Conservation (phyloP, 2,329 filamentous ascomycete species). For the Fusarium sp. region DNA sequence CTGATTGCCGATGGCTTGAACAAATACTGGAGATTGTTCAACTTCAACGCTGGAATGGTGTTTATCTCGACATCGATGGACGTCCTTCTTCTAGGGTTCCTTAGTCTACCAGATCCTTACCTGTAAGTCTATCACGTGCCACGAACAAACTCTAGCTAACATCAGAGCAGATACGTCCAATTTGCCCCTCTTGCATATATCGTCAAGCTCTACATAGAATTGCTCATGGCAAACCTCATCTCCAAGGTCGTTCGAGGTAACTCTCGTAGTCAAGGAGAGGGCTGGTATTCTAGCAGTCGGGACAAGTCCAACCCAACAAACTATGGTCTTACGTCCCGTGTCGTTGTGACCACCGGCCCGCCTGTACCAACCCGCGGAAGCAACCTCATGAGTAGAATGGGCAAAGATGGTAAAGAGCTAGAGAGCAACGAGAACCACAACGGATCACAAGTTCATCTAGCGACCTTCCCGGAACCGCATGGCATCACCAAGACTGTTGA, state of each 20-base stretch:
- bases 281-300: slow-evolving; percentile 10
- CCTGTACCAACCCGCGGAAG: not conserved
- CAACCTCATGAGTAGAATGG: not conserved
- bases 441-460: slow-evolving; percentile 22
- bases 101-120: slow-evolving; percentile 34
- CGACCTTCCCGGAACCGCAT: slow-evolving; percentile 7
- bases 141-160: not conserved
- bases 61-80: slow-evolving; percentile 60
- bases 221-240: slow-evolving; percentile 63
- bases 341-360: slow-evolving; percentile 5
- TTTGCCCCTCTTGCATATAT: slow-evolving; percentile 63
- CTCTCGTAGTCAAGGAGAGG: not conserved
- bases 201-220: slow-evolving; percentile 63
- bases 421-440: not conserved
- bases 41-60: slow-evolving; percentile 60
- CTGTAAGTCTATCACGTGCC: not conserved
- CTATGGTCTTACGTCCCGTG: slow-evolving; percentile 13
- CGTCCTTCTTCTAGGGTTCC: slow-evolving; percentile 38
- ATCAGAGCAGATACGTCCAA: slow-evolving; percentile 50
- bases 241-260: slow-evolving; percentile 47
- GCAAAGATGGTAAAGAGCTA: slow-evolving; percentile 16
- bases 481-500: slow-evolving; percentile 30
- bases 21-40: slow-evolving; percentile 61
- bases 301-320: slow-evolving; percentile 21
- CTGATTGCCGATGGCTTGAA: slow-evolving; percentile 58